These are phyloP conservation scores for Fusarium lateritium DNA, from an alignment of 2,329 filamentous ascomycete species.

Conservation along the genomic window DNA sequence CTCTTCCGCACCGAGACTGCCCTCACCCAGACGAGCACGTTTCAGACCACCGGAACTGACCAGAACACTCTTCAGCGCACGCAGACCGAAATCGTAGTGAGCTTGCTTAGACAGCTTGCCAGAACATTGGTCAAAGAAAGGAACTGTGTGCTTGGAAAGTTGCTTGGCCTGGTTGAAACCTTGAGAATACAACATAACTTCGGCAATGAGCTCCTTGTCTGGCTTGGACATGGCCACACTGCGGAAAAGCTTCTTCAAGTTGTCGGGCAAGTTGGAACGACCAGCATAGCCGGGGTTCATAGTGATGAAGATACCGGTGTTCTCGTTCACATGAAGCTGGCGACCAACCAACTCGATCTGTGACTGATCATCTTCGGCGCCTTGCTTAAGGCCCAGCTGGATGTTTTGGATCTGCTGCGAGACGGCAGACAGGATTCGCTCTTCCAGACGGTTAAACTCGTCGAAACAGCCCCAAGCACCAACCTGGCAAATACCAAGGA, in stretches of 20 bases:
- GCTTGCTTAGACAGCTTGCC: conserved; percentile 91
- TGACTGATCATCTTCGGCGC: conserved; percentile 82
- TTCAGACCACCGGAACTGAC: conserved; percentile 98
- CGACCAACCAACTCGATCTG: conserved; percentile 96
- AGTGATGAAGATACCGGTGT: conserved; percentile 99
- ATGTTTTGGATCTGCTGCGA: conserved; percentile 99
- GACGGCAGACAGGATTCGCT: conserved; percentile 96
- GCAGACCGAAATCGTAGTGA: conserved; percentile 98
- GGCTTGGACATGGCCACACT: conserved; percentile 99
- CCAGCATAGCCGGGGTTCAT: conserved; percentile 99
- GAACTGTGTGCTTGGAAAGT: conserved; percentile 94
- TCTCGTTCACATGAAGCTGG: conserved; percentile 88
- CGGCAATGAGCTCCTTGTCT: conserved; percentile 98
- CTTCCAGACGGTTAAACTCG: conserved; percentile 99
- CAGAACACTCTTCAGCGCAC: conserved; percentile 97
- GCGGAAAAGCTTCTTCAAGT: conserved; percentile 99
- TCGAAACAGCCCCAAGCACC: conserved; percentile 99
- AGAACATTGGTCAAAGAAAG: conserved; percentile 96
- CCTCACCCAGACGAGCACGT: conserved; percentile 79
- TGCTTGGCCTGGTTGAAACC: conserved; percentile 97
- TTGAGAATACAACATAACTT: conserved; percentile 99
- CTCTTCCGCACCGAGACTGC: conserved; percentile 74
- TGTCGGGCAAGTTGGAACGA: conserved; percentile 97
- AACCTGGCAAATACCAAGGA: conserved; percentile 98
- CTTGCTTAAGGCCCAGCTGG: conserved; percentile 92